Conservation (phyloP, 2,329 filamentous ascomycete genomes). For the Elsinoe necatrix region DNA sequence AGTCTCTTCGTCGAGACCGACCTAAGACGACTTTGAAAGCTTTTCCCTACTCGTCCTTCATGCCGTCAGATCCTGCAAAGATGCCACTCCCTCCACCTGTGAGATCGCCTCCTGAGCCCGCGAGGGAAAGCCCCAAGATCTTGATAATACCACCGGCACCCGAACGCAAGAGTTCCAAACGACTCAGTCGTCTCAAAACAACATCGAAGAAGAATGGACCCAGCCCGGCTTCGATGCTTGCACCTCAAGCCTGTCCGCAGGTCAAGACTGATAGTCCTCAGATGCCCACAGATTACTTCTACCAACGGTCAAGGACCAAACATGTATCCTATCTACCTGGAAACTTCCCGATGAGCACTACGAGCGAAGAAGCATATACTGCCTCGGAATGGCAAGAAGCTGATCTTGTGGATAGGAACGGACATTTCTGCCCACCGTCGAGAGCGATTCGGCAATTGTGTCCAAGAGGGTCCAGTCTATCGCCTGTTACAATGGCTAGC, state of each 20-base stretch:
- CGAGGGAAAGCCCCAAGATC: neutral
- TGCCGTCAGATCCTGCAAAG: neutral
- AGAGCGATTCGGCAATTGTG: neutral
- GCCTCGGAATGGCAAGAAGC: neutral
- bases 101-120: neutral
- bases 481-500: neutral
- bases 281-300: neutral
- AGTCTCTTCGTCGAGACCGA: constrained; percentile 9
- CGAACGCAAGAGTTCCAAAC: neutral
- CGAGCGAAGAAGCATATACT: neutral
- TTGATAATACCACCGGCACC: neutral
- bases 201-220: neutral
- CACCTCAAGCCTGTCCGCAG: neutral
- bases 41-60: constrained; percentile 3
- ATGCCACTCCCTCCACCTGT: neutral
- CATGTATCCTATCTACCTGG: neutral
- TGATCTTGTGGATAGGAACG: neutral
- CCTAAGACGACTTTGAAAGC: constrained; percentile 1
- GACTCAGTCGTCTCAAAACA: neutral
- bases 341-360: constrained; percentile 3
- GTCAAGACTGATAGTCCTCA: neutral
- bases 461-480: neutral
- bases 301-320: neutral
- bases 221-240: neutral
- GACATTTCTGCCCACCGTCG: constrained; percentile 3